A percentile compares a stretch with the other conserved stretches of the same genome.
phyloP scores from a whole-genome alignment of 495 filamentous ascomycete species.

The Talaromyces adpressus region DNA sequence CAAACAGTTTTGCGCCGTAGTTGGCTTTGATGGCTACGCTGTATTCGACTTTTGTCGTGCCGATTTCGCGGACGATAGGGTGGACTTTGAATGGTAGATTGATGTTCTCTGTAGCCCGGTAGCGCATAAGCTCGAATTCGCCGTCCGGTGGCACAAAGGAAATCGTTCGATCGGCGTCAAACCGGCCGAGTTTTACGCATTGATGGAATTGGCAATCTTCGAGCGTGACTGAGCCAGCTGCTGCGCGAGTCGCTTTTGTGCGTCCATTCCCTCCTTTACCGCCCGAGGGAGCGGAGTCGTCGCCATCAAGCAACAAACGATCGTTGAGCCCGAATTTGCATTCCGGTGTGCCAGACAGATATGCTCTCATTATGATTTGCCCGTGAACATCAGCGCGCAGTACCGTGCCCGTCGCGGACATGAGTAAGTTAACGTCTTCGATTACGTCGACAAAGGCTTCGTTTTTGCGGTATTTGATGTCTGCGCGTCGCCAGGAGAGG shows the following conservation, averaged over 20 bases:
- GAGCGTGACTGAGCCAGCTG: slow-evolving; percentile 89
- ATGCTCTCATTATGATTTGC: slow-evolving; percentile 98
- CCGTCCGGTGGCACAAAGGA: slow-evolving; percentile 97
- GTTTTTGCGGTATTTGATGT: slow-evolving; percentile 99
- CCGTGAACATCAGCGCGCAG: slow-evolving; percentile 96
- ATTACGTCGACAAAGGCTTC: slow-evolving; percentile 99
- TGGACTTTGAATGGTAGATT: slow-evolving; percentile 99
- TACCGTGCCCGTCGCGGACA: slow-evolving; percentile 92
- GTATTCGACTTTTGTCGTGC: slow-evolving; percentile 97
- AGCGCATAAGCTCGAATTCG: slow-evolving; percentile 98
- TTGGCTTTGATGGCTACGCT: slow-evolving; percentile 96
- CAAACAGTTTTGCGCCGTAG: slow-evolving; percentile 93
- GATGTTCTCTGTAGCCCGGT: slow-evolving; percentile 98
- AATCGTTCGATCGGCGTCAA: slow-evolving; percentile 96
- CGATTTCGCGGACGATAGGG: slow-evolving; percentile 95
- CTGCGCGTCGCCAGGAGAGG: slow-evolving; percentile 90
- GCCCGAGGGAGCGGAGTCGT: slow-evolving; percentile 56
- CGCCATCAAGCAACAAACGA: slow-evolving; percentile 81
- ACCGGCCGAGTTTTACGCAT: slow-evolving; percentile 95
- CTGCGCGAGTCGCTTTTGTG: slow-evolving; percentile 86
- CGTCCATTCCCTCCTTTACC: slow-evolving; percentile 17
- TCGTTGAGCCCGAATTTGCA: slow-evolving; percentile 99
- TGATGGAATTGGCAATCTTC: slow-evolving; percentile 99
- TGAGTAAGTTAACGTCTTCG: slow-evolving; percentile 97
- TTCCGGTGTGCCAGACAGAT: slow-evolving; percentile 92